Base-by-base conservation (phyloP, 257 asterid genomes). In the Solanum piurae region DNA sequence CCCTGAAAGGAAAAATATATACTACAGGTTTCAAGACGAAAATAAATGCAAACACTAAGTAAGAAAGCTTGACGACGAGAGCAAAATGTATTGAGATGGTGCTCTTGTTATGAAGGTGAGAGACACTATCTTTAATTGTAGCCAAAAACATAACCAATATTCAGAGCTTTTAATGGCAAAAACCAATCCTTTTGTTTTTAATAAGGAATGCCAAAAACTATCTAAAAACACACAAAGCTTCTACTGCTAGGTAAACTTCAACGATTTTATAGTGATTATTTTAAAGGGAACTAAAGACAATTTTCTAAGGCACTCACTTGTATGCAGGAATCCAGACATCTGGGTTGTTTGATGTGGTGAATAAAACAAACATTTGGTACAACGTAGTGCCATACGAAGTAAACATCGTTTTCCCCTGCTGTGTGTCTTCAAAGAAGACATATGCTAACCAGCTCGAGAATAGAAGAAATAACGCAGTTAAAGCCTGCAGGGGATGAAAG, bases 251-350 rank as follows among this genome's bases (percentile, higher is more conserved):
- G 86, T 31, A 46, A 49, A 82, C 27, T 49, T 82, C 71, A 82
- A 49, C 20, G 12, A 33, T 49, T 29, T 82, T 31, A 82, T 10
- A 82, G 44, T 4, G 20, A 82, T 1, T 31, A 49, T n/a, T 64
- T n/a, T 64, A 49, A 31, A 62, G 89, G 71, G 23, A 20, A n/a
- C 69, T 73, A 25, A 68, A 86, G 69, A 83, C 89, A 20, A 83
- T 82, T 27, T 79, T 83, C 16, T 7, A 13, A 62, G 90, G 82
- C 76, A 91, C 95, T 90, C 91, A 97, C 99, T 95, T 97, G 95
- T 97, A 97, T 71, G 99, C 99, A 16, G 99, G 99, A 92, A 96
- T 95, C 99, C 99, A 97, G 87, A 94, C 98, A 92, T 96, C 99
- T 69, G 99, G 99, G 87, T 95, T 97, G 94, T 97, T 97, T 89